Evolutionary conservation across 208 protist species (phyloP).

Genomic region (Leishmania tarentolae): DNA sequence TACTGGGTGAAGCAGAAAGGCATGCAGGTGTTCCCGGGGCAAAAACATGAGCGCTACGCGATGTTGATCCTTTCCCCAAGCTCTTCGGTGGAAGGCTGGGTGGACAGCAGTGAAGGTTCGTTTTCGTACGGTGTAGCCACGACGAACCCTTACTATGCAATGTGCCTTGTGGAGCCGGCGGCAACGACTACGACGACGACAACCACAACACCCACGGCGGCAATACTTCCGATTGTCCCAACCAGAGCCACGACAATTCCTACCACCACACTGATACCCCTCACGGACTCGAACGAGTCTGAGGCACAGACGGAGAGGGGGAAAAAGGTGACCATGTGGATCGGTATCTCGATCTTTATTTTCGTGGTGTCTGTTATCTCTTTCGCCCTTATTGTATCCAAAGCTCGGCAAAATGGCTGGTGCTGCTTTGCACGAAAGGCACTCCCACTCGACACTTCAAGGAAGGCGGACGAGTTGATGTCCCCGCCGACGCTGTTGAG

Average conservation of each 20-base stretch:
- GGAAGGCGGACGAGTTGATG: too few relatives aligned
- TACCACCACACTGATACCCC: conserved; percentile 3
- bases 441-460: background rate
- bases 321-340: conserved; percentile 11
- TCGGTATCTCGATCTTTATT: conserved; percentile 17
- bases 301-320: background rate
- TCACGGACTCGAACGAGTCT: background rate
- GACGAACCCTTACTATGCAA: background rate
- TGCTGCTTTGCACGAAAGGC: conserved; percentile 17
- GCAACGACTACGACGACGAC: conserved; percentile 1
- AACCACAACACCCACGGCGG: background rate
- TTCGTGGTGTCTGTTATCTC: background rate
- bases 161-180: background rate
- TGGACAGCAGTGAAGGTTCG: background rate
- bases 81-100: background rate
- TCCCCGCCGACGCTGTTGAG: background rate
- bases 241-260: background rate
- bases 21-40: background rate
- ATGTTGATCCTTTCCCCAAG: background rate
- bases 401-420: conserved; percentile 14
- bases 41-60: background rate
- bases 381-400: conserved; percentile 7
- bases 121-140: background rate
- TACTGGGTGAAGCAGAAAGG: background rate
- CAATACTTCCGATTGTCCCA: background rate